Base-by-base conservation (phyloP, 495 filamentous ascomycete species). In the Xylaria acuta region DNA sequence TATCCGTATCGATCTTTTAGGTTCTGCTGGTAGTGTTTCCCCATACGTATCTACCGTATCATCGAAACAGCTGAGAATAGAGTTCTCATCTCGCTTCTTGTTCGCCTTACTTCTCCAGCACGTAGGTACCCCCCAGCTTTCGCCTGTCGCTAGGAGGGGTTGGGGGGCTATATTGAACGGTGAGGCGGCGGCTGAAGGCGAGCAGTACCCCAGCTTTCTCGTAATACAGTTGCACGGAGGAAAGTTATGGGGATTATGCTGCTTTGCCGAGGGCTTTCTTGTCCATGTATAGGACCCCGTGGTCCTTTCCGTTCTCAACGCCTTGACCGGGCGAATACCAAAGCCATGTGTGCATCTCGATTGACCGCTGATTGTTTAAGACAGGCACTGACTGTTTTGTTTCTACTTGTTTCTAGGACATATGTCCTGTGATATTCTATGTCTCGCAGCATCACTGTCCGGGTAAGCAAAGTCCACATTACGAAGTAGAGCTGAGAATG, bases 1-100 rank as follows among this genome's bases (percentile, higher is more conserved):
- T 25, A 45, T 43, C 51, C 12, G 27, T 32, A 22, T 47, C 40
- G 9, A 51, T 62, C 32, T 60, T 16, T 51, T 25, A 36, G 56
- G 25, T n/a, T 25, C 30, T 36, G 20, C 54, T 34, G 40, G 38
- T 47, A 22, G 38, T 38, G 43, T 5, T 8, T 36, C 40, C 20
- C 40, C 20, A 18, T 34, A 14, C 27, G 6, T 60, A 14, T 60
- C 25, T 27, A 32, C 41, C 27, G 22, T 47, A 18, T 25, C 41
- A 27, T 49, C 8, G 4, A 51, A 51, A 43, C 36, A 45, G 62
- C 69, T 40, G 69, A 70, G 22, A 54, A 41, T 70, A 62, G 25
- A 54, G 27, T 51, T 45, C 45, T 54, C 60, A 71, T 71, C 22
- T 70, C 68, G 68, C 58, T 63, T 70, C 47, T 64, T 22, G 59